A percentile compares a stretch with the other conserved stretches of the same genome.
These are phyloP conservation scores for Candida incommunis DNA, from an alignment of 805 yeast genomes.

Conservation along the genomic window DNA sequence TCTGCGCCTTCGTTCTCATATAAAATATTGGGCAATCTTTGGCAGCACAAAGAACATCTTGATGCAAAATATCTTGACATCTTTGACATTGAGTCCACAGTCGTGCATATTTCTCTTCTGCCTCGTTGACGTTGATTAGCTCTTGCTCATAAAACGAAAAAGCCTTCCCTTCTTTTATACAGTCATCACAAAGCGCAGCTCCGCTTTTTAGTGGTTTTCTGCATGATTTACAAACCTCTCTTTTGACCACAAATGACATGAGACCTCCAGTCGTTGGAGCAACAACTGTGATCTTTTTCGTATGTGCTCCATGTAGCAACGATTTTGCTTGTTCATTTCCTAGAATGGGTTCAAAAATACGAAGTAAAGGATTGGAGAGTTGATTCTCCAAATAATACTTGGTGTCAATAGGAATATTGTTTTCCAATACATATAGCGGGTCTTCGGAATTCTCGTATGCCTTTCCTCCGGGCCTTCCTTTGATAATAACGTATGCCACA, in stretches of 20 bases:
- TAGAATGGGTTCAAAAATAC: slow-evolving; percentile 89
- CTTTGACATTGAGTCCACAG: slow-evolving; percentile 98
- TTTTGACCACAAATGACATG: slow-evolving; percentile 82
- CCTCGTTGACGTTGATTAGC: slow-evolving; percentile 58
- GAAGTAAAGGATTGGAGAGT: slow-evolving; percentile 76
- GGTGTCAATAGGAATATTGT: slow-evolving; percentile 86
- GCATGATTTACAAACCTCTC: slow-evolving; percentile 81
- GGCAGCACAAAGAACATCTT: slow-evolving; percentile 87
- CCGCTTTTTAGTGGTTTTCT: slow-evolving; percentile 62
- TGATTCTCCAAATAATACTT: slow-evolving; percentile 89
- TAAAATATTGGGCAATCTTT: slow-evolving; percentile 96
- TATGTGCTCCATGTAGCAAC: slow-evolving; percentile 69
- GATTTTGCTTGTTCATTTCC: slow-evolving; percentile 77
- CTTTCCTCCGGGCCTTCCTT: slow-evolving; percentile 64
- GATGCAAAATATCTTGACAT: slow-evolving; percentile 92
- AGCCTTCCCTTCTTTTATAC: slow-evolving; percentile 40
- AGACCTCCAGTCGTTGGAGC: slow-evolving; percentile 76
- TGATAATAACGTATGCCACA: slow-evolving; percentile 89
- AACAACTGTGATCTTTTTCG: slow-evolving; percentile 52
- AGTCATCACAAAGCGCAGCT: slow-evolving; percentile 60
- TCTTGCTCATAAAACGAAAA: slow-evolving; percentile 75
- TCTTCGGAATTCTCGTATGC: slow-evolving; percentile 95
- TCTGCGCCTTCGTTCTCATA: slow-evolving; percentile 82
- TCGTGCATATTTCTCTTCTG: slow-evolving; percentile 72
- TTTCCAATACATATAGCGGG: slow-evolving; percentile 83